phyloP scores from a whole-genome alignment of 768 basidiomycete genomes.

The Hortiboletus campestris region DNA sequence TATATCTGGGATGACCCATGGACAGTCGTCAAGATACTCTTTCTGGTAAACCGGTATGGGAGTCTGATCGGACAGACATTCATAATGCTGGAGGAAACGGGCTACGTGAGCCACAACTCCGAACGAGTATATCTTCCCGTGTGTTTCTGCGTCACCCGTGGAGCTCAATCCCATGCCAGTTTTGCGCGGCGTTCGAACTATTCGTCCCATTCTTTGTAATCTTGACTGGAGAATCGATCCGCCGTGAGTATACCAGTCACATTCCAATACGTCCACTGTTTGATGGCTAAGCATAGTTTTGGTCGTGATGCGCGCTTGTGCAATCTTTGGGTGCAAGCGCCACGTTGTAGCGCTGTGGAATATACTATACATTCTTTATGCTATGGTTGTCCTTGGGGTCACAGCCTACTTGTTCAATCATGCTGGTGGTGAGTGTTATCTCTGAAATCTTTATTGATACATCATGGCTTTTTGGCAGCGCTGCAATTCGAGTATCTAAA shows the following conservation, averaged over 20 bases:
- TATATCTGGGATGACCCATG: slow-evolving; percentile 20
- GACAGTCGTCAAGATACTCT: slow-evolving; percentile 12
- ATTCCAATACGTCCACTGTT: neutral
- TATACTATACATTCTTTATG: slow-evolving; percentile 12
- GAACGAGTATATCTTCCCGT: slow-evolving; percentile 4
- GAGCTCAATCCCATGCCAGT: slow-evolving; percentile 6
- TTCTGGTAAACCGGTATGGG: slow-evolving; percentile 20
- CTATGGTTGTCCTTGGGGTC: neutral
- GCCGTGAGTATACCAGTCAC: slow-evolving; percentile 13
- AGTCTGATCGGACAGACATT: slow-evolving; percentile 20
- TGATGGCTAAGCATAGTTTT: slow-evolving; percentile 13
- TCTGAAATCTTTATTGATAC: neutral
- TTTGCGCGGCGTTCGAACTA: slow-evolving; percentile 8
- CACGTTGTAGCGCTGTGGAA: neutral
- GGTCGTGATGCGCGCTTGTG: slow-evolving; percentile 25
- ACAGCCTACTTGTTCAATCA: neutral
- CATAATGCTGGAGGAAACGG: slow-evolving; percentile 23
- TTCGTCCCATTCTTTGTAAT: neutral
- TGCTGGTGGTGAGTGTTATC: neutral
- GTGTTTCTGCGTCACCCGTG: neutral
- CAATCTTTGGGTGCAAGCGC: slow-evolving; percentile 17
- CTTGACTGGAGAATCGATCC: slow-evolving; percentile 21
- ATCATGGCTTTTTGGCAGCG: neutral
- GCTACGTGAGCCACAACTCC: slow-evolving; percentile 17
- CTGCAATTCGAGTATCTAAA: neutral